Evolutionary conservation across 805 yeast species (phyloP).

Genomic region (Lachancea thermotolerans): DNA sequence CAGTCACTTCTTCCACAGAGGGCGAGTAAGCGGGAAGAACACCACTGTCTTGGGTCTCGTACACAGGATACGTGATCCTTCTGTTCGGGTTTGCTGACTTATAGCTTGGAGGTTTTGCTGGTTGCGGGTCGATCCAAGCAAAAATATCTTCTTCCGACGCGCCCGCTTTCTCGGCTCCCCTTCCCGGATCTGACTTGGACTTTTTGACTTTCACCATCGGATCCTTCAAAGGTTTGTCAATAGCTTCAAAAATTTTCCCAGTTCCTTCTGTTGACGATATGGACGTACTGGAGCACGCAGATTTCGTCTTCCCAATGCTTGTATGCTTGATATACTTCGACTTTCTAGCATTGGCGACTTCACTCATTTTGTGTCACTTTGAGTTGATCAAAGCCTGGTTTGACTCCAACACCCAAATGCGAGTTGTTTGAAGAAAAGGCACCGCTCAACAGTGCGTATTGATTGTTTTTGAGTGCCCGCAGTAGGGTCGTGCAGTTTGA

Average conservation of each 20-base stretch:
- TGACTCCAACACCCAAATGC: too few species aligned
- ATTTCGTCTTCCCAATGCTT: neutral
- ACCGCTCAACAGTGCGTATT: too few species aligned
- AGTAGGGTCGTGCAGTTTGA: too few species aligned
- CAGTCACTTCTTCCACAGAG: constrained; percentile 52
- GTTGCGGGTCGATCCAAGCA: constrained; percentile 34
- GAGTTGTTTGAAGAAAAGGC: too few species aligned
- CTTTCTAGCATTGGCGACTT: neutral
- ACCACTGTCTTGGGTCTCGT: constrained; percentile 33
- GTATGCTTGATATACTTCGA: neutral
- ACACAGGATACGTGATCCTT: constrained; percentile 31
- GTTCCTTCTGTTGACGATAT: constrained; percentile 1
- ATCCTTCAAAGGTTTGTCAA: constrained; percentile 1
- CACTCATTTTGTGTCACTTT: neutral
- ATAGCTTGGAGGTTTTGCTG: constrained; percentile 32
- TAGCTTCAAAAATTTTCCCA: neutral
- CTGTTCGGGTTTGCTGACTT: constrained; percentile 22
- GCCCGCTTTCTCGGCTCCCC: neutral
- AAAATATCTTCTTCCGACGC: constrained; percentile 16
- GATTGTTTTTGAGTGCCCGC: too few species aligned
- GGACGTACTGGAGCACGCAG: constrained; percentile 2
- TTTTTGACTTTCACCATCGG: neutral
- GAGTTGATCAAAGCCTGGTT: too few species aligned
- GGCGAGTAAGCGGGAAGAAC: constrained; percentile 60
- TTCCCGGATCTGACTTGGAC: neutral